phyloP scores from a whole-genome alignment of 139 green algal species.

The Diplosphaera chodatii region DNA sequence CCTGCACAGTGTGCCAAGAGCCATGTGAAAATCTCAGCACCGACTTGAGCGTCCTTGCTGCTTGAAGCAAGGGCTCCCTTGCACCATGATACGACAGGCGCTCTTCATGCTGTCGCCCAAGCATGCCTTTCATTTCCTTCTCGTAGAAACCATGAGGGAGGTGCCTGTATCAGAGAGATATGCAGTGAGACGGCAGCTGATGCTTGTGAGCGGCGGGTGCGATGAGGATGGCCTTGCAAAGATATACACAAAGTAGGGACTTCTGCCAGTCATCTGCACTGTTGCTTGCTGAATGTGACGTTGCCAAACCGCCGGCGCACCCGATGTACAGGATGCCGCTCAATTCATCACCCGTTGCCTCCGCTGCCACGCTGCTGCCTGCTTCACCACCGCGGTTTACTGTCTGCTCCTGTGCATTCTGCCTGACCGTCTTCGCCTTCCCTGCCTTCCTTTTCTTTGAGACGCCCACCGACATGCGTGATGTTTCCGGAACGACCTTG shows the following conservation, averaged over 20 bases:
- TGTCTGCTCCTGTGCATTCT: neutral
- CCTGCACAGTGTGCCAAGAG: conserved; percentile 18
- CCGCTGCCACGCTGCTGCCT: neutral
- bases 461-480: no score
- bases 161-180: conserved; percentile 52
- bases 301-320: neutral
- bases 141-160: conserved; percentile 91
- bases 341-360: neutral
- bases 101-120: no score
- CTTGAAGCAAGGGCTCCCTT: no score
- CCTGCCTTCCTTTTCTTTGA: neutral
- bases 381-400: neutral
- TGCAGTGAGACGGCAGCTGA: no score
- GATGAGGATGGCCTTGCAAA: no score
- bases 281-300: neutral
- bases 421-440: neutral
- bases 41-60: no score
- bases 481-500: no score
- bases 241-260: no score
- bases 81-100: no score
- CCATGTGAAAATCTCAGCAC: no score
- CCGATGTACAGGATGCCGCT: neutral
- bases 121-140: conserved; percentile 79
- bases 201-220: no score
- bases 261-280: no score